phyloP scores from a whole-genome alignment of 2,329 filamentous ascomycete genomes.

The Tolypocladium cylindrosporum region DNA sequence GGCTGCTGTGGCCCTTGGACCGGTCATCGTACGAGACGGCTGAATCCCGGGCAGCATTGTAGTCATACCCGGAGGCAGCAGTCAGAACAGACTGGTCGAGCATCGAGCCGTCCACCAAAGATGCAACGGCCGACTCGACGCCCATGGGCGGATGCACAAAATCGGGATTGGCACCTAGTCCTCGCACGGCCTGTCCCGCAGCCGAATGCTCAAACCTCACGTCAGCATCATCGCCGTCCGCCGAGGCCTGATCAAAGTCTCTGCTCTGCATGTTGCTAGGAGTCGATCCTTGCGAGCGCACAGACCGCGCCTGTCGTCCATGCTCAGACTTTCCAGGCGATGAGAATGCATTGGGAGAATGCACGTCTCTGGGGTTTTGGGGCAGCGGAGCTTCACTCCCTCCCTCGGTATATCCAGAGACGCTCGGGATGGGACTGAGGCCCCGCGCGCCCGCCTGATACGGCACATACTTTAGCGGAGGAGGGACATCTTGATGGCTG shows the following conservation, averaged over 20 bases:
- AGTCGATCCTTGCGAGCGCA: slow-evolving; percentile 22
- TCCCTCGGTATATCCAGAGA: slow-evolving; percentile 73
- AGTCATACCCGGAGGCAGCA: slow-evolving; percentile 41
- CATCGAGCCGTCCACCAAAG: slow-evolving; percentile 67
- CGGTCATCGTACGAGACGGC: slow-evolving; percentile 23
- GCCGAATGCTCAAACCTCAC: slow-evolving; percentile 50
- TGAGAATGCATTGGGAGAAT: slow-evolving; percentile 43
- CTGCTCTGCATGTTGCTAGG: slow-evolving; percentile 34
- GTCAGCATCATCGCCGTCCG: slow-evolving; percentile 46
- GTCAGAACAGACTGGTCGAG: slow-evolving; percentile 61
- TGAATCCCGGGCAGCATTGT: slow-evolving; percentile 27
- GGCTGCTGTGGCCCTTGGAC: slow-evolving; percentile 19
- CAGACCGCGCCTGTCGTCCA: slow-evolving; percentile 21
- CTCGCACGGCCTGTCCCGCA: slow-evolving; percentile 60
- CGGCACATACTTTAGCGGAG: slow-evolving; percentile 55
- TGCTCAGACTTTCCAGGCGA: slow-evolving; percentile 48
- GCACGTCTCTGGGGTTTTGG: slow-evolving; percentile 46
- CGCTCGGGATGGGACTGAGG: slow-evolving; percentile 83
- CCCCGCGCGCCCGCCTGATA: slow-evolving; percentile 61
- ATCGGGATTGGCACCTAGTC: slow-evolving; percentile 62
- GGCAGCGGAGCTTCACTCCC: slow-evolving; percentile 48
- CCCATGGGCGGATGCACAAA: slow-evolving; percentile 63
- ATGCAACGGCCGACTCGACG: slow-evolving; percentile 85
- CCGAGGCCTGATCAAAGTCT: slow-evolving; percentile 41
- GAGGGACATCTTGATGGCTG: slow-evolving; percentile 52